Conservation (phyloP, 345 rosid species). For the Bretschneidera sinensis region DNA sequence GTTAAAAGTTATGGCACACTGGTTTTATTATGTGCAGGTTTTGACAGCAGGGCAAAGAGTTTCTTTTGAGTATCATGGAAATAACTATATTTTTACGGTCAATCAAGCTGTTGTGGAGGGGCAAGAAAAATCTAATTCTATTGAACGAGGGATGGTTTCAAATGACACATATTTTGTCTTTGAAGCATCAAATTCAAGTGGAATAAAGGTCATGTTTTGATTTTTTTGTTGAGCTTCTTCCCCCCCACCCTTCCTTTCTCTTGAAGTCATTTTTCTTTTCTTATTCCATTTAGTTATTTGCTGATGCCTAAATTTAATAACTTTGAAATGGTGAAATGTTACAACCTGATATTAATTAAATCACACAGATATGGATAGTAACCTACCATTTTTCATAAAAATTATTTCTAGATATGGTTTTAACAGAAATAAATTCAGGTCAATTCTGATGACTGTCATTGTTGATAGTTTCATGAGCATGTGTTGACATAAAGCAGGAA, state of each 20-base stretch:
- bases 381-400: too few species aligned
- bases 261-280: not conserved
- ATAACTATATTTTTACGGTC: slow-evolving; percentile 78
- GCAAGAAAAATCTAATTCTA: slow-evolving; percentile 44
- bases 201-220: slow-evolving; percentile 70
- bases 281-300: too few species aligned
- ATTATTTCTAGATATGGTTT: too few species aligned
- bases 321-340: too few species aligned
- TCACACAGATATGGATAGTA: too few species aligned
- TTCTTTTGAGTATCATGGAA: slow-evolving; percentile 87
- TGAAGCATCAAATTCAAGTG: slow-evolving; percentile 81
- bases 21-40: slow-evolving; percentile 44
- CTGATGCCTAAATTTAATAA: too few species aligned
- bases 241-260: too few species aligned
- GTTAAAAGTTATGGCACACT: slow-evolving; percentile 1
- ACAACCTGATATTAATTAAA: too few species aligned
- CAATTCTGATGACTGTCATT: too few species aligned
- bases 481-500: too few species aligned
- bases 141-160: slow-evolving; percentile 84
- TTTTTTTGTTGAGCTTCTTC: slow-evolving; percentile 1
- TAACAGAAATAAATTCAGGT: too few species aligned
- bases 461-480: too few species aligned
- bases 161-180: slow-evolving; percentile 75
- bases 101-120: slow-evolving; percentile 77
- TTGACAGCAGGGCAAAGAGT: slow-evolving; percentile 88